Evolutionary conservation across 208 protist species (phyloP).

Genomic region (Naegleria gruberi): DNA sequence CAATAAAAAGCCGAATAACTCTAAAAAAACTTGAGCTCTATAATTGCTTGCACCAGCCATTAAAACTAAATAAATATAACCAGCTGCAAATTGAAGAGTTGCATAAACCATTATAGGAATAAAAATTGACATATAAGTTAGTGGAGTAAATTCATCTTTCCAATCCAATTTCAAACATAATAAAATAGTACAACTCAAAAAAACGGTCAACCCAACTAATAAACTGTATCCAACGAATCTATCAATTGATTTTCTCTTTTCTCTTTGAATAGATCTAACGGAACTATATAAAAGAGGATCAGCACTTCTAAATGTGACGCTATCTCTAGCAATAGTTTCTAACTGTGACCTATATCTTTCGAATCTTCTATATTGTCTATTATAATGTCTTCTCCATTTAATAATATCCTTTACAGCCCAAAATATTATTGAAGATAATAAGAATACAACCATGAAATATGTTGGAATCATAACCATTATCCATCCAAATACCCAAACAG

Average conservation of each 20-base stretch:
- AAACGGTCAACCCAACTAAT: background rate
- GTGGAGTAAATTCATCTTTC: background rate
- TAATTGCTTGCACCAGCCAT: background rate
- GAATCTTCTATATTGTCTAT: background rate
- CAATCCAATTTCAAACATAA: background rate
- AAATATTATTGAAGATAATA: background rate
- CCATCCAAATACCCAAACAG: background rate
- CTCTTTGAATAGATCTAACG: background rate
- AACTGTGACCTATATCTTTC: background rate
- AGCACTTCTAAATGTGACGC: background rate
- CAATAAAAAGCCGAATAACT: background rate
- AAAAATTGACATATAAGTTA: background rate
- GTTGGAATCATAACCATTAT: background rate
- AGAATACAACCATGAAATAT: background rate
- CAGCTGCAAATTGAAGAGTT: background rate
- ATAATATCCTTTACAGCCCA: background rate
- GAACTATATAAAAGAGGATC: background rate
- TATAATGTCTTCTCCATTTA: constrained; percentile 4
- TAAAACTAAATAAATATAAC: background rate
- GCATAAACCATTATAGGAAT: background rate
- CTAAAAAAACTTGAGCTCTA: background rate
- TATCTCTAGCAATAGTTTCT: background rate
- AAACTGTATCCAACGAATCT: background rate
- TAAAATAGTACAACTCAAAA: background rate
- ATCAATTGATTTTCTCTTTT: background rate